These are phyloP conservation scores for Moesziomyces sp. DNA, from an alignment of 1,284 basidiomycete genomes.

Conservation along the genomic window DNA sequence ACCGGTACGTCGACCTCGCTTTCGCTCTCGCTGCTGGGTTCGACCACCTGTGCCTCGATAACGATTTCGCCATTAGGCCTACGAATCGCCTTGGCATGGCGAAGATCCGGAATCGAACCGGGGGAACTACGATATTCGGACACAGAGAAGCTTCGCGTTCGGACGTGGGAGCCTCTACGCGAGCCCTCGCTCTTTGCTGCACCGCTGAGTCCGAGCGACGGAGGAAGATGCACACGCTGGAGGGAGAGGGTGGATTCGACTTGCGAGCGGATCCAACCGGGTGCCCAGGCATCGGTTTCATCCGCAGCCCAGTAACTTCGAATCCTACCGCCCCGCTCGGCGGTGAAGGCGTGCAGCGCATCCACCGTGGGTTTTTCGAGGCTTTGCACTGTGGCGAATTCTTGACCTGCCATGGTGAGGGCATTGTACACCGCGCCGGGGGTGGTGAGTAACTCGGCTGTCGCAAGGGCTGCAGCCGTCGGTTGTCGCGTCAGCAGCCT, in stretches of 20 bases:
- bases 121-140: conserved; percentile 32
- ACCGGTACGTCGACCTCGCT: conserved; percentile 1
- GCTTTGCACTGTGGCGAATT: conserved; percentile 40
- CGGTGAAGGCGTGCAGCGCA: conserved; percentile 13
- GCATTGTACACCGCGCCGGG: conserved; percentile 42
- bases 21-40: conserved; percentile 20
- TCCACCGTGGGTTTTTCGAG: conserved; percentile 21
- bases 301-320: conserved; percentile 25
- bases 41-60: conserved; percentile 35
- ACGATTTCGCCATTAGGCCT: conserved; percentile 46
- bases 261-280: conserved; percentile 44
- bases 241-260: conserved; percentile 28
- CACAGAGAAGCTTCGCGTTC: conserved; percentile 37
- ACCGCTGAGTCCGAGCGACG: conserved; percentile 2
- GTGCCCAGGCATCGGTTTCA: conserved; percentile 45
- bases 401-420: conserved; percentile 52
- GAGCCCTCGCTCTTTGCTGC: no score
- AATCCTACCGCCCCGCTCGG: conserved; percentile 5
- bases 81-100: conserved; percentile 34
- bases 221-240: conserved; percentile 25
- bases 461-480: conserved; percentile 23
- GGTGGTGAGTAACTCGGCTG: conserved; percentile 44
- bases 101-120: conserved; percentile 16
- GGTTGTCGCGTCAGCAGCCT: conserved; percentile 37
- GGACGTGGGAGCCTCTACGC: conserved; percentile 5